Evolutionary conservation across 257 asterid genomes (phyloP).

Genomic region (Nicotiana otophora): DNA sequence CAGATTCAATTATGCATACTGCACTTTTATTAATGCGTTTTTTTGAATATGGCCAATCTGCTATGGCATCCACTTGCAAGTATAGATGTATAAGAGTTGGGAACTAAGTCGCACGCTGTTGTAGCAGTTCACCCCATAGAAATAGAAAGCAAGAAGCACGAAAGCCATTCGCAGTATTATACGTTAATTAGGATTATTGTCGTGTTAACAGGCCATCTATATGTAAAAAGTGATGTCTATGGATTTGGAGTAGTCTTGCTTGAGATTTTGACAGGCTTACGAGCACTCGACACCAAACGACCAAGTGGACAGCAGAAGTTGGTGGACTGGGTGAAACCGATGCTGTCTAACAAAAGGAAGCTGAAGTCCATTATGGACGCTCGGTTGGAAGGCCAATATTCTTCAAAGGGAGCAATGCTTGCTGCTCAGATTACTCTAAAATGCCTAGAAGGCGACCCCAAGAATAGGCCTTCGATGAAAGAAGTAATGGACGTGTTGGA

Average conservation of each 20-base stretch:
- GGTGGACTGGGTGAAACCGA: slow-evolving; percentile 19
- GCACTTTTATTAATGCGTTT: background rate
- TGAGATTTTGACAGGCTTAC: slow-evolving; percentile 20
- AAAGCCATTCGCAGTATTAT: background rate
- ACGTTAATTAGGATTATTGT: background rate
- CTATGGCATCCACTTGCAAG: background rate
- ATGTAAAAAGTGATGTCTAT: slow-evolving; percentile 22
- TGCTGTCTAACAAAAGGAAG: slow-evolving; percentile 13
- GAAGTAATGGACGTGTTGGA: slow-evolving; percentile 17
- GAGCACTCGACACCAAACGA: slow-evolving; percentile 12
- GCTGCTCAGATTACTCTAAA: slow-evolving; percentile 20
- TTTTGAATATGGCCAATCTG: background rate
- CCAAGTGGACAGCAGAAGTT: slow-evolving; percentile 4
- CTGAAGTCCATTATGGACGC: slow-evolving; percentile 17
- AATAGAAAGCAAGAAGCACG: background rate
- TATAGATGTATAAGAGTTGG: background rate
- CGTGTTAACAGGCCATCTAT: slow-evolving; percentile 16
- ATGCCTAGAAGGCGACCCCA: slow-evolving; percentile 12
- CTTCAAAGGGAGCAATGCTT: slow-evolving; percentile 16
- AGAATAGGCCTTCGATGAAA: slow-evolving; percentile 23
- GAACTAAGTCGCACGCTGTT: background rate
- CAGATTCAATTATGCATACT: background rate
- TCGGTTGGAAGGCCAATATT: slow-evolving; percentile 18
- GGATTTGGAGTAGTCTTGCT: slow-evolving; percentile 25
- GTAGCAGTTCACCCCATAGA: background rate